phyloP scores from a whole-genome alignment of 208 protist genomes.

The Acanthamoeba castellanii region DNA sequence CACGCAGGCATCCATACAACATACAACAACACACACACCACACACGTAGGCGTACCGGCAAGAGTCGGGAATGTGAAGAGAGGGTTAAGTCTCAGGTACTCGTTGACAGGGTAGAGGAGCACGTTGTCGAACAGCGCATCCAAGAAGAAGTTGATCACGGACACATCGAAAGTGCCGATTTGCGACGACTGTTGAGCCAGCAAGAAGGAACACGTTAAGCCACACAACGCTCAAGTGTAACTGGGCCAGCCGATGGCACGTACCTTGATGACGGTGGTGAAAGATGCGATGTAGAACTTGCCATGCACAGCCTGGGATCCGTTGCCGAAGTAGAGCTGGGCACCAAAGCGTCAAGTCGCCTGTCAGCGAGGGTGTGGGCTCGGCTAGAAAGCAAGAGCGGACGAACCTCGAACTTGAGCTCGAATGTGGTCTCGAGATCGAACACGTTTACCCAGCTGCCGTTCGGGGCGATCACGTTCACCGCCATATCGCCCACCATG shows the following conservation, averaged over 20 bases:
- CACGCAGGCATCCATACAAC: too few species aligned
- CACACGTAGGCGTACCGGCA: neutral
- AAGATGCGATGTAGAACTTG: neutral
- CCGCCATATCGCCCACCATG: neutral
- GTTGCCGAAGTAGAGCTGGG: constrained; percentile 8
- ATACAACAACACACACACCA: neutral
- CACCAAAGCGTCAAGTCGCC: neutral
- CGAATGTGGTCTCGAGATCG: constrained; percentile 17
- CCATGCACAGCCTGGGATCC: neutral
- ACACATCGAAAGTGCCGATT: constrained; percentile 29
- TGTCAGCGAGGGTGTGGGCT: neutral
- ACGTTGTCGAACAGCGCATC: constrained; percentile 38
- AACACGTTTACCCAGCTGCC: neutral
- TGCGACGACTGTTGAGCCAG: neutral
- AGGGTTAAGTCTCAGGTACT: neutral
- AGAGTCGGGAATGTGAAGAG: constrained; percentile 19
- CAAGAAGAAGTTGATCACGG: constrained; percentile 35
- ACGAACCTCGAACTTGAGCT: neutral
- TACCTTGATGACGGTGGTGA: constrained; percentile 42
- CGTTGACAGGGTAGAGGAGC: neutral
- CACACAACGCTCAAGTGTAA: neutral
- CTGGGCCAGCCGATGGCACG: neutral
- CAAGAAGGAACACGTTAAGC: neutral
- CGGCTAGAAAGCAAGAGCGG: neutral
- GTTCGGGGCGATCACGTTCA: constrained; percentile 7